These are phyloP conservation scores for Ottelia alismoides DNA, from an alignment of 106 monocot genomes.

Conservation along the genomic window DNA sequence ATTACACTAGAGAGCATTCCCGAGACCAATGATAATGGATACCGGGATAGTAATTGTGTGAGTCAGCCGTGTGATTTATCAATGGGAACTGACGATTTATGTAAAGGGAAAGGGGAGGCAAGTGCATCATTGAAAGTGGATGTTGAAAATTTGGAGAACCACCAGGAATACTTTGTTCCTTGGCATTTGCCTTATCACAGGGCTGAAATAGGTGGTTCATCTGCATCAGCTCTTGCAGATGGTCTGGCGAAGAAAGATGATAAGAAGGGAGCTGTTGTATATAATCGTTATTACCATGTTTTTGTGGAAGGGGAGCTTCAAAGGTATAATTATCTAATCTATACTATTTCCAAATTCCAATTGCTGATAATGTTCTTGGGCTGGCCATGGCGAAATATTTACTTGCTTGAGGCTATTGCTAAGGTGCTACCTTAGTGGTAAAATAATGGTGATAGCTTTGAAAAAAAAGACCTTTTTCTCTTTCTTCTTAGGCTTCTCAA, in stretches of 20 bases:
- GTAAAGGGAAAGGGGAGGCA: no score
- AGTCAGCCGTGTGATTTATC: conserved; percentile 3
- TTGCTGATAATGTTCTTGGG: no score
- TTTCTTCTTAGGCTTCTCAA: no score
- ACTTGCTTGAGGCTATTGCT: no score
- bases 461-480: no score
- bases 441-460: no score
- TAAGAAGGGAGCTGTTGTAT: conserved; percentile 80
- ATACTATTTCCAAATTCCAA: no score
- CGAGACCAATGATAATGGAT: conserved; percentile 34
- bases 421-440: no score
- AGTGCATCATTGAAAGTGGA: background rate
- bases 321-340: conserved; percentile 41
- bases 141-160: conserved; percentile 11
- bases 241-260: conserved; percentile 91
- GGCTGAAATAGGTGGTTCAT: conserved; percentile 69
- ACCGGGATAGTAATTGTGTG: conserved; percentile 1
- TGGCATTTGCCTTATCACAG: conserved; percentile 97
- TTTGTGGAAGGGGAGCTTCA: conserved; percentile 93
- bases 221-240: conserved; percentile 52
- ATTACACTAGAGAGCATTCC: conserved; percentile 48
- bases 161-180: conserved; percentile 96
- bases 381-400: no score
- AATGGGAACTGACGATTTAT: no score
- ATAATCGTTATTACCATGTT: conserved; percentile 95